Evolutionary conservation across 2,329 filamentous ascomycete genomes (phyloP).

Genomic region (Cercospora berteroae): DNA sequence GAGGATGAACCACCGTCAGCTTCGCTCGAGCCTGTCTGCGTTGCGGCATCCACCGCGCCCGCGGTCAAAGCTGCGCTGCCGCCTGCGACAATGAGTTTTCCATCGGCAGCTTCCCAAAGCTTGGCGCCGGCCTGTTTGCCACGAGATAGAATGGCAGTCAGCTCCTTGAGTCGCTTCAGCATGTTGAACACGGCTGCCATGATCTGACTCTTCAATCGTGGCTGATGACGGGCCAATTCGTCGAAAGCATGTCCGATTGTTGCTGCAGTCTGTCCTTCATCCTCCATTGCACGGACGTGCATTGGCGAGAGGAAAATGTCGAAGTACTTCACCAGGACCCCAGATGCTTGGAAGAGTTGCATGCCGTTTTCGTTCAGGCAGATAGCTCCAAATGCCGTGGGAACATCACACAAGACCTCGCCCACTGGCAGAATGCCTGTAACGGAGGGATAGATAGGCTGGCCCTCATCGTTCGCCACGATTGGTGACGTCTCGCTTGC

Average conservation of each 20-base stretch:
- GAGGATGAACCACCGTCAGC: not conserved
- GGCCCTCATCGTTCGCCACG: constrained; percentile 23
- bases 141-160: constrained; percentile 69
- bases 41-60: constrained; percentile 3
- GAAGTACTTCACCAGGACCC: constrained; percentile 81
- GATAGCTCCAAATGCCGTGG: constrained; percentile 86
- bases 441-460: constrained; percentile 29
- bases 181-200: constrained; percentile 84
- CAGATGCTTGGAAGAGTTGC: constrained; percentile 79
- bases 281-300: constrained; percentile 81
- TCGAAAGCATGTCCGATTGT: constrained; percentile 84
- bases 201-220: constrained; percentile 74
- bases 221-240: constrained; percentile 91
- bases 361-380: constrained; percentile 86
- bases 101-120: constrained; percentile 55
- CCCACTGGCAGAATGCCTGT: constrained; percentile 76
- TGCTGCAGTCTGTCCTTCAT: constrained; percentile 64
- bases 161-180: constrained; percentile 74
- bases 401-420: constrained; percentile 84
- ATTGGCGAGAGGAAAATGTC: constrained; percentile 93
- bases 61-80: constrained; percentile 23
- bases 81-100: constrained; percentile 49
- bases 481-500: constrained; percentile 13
- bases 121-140: constrained; percentile 74
- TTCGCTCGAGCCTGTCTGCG: not conserved